Percentiles rank a stretch among this genome's conserved stretches.
phyloP scores from a whole-genome alignment of 2,329 filamentous ascomycete species.

The Shiraia sp. region DNA sequence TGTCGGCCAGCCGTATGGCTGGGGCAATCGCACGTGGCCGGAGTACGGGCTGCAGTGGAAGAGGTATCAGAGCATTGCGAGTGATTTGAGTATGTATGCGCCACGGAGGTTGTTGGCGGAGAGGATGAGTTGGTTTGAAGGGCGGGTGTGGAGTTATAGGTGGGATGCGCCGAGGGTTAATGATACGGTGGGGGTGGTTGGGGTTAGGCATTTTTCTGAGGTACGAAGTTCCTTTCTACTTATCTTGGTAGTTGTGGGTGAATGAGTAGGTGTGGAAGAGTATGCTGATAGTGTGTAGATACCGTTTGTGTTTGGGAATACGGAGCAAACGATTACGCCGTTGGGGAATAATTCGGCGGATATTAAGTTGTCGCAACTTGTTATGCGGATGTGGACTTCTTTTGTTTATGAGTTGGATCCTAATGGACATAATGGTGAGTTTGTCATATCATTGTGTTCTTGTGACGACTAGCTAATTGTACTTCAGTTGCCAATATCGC shows the following conservation, averaged over 20 bases:
- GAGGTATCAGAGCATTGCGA: conserved; percentile 32
- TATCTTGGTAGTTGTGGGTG: no score
- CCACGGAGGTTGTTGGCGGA: conserved; percentile 28
- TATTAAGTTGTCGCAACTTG: conserved; percentile 22
- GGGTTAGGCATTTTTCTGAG: conserved; percentile 37
- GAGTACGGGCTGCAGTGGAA: conserved; percentile 33
- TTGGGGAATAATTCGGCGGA: conserved; percentile 29
- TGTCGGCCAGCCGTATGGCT: conserved; percentile 49
- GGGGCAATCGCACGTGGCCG: conserved; percentile 36
- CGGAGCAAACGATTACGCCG: conserved; percentile 29
- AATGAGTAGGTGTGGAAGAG: not conserved
- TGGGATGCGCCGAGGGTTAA: conserved; percentile 40
- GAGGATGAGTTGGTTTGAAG: conserved; percentile 24
- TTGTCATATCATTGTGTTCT: not conserved
- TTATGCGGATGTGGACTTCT: conserved; percentile 37
- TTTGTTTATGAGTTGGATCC: conserved; percentile 35
- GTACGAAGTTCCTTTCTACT: no score
- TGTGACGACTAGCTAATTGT: not conserved
- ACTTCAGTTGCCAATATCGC: conserved; percentile 16
- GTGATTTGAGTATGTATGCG: conserved; percentile 35
- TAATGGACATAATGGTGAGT: conserved; percentile 31
- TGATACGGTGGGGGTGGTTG: conserved; percentile 29
- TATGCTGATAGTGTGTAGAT: conserved; percentile 19
- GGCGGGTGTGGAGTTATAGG: conserved; percentile 32
- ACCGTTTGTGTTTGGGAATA: conserved; percentile 36